Evolutionary conservation across 768 basidiomycete genomes (phyloP), one percentile per base, ranked within the genome.

Genomic region (Leccinum sublutescens): DNA sequence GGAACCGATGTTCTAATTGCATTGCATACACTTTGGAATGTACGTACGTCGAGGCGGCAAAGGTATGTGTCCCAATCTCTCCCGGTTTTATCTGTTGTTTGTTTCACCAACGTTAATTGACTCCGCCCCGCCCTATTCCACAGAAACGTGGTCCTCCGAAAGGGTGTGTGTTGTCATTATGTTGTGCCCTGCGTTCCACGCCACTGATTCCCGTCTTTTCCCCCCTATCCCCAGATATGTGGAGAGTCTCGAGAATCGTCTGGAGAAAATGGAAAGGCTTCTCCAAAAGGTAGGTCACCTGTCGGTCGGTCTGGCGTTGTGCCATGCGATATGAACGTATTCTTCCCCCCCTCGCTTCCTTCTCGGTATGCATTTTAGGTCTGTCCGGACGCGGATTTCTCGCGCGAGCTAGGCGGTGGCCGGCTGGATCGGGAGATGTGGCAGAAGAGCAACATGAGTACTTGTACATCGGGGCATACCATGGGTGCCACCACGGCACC

Each of bases 181-280:
- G 48, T 8, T n/a, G n/a, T 45, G 4, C 21, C 38, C 33, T 2
- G 36, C n/a, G 9, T 19, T 45, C n/a, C 29, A 29, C 43, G 9
- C 5, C 17, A 25, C 53, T 58, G 7, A 56, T 59, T 52, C 34
- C 36, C 48, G 5, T 45, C 5, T 45, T 45, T 45, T 45, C 1
- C 19, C 19, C 43, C 10, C 40, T 4, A 43, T 43, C 40, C 10
- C 11, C n/a, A 85, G 85, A 61, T 86, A 86, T 68, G 80, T 86
- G 17, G 83, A 87, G 65, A 80, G 78, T 52, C 76, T 89, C 38
- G 87, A 88, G 71, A 77, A 70, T 57, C 79, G 86, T 11, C 68
- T 88, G 2, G 82, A 84, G 57, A 87, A 85, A 66, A 83, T 89
- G 78, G 85, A 89, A 68, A 79, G 75, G 59, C 75, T 88, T 4